A percentile compares a stretch with the other conserved stretches of the same genome.
Evolutionary conservation across 306 rosid species (phyloP).

Genomic region (Acacia confusa): DNA sequence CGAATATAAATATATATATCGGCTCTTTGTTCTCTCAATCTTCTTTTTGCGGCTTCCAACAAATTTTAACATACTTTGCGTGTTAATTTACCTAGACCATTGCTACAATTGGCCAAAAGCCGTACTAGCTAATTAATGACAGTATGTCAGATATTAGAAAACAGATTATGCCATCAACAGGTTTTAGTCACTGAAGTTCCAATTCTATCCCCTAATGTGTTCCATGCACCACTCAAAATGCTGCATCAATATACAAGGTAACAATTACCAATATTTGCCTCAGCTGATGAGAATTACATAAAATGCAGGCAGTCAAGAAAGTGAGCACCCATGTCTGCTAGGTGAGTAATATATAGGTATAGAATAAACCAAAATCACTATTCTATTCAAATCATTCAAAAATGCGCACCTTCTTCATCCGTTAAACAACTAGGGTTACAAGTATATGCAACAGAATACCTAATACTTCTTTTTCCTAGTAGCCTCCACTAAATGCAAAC

Average conservation of each 20-base stretch:
- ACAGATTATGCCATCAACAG: not conserved
- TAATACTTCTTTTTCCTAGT: not conserved
- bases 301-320: not conserved
- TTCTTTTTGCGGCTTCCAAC: not conserved
- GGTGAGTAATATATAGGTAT: not conserved
- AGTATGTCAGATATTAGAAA: not conserved
- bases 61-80: conserved; percentile 12
- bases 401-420: not conserved
- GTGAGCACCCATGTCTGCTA: conserved; percentile 8
- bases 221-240: not conserved
- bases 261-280: not conserved
- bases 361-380: not conserved
- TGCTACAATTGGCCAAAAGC: too few relatives aligned
- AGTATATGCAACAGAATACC: not conserved
- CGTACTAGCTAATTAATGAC: not conserved
- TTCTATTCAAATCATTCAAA: not conserved
- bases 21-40: not conserved
- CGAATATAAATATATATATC: too few relatives aligned
- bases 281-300: not conserved
- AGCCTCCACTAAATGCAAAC: not conserved
- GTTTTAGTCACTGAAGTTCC: conserved; percentile 1
- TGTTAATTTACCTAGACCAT: not conserved
- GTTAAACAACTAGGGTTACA: not conserved
- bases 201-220: not conserved
- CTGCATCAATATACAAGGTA: conserved; percentile 5